Evolutionary conservation across 768 basidiomycete species (phyloP), one percentile per base, ranked within the genome.

Genomic region (Rhodotorula kratochvilovae): DNA sequence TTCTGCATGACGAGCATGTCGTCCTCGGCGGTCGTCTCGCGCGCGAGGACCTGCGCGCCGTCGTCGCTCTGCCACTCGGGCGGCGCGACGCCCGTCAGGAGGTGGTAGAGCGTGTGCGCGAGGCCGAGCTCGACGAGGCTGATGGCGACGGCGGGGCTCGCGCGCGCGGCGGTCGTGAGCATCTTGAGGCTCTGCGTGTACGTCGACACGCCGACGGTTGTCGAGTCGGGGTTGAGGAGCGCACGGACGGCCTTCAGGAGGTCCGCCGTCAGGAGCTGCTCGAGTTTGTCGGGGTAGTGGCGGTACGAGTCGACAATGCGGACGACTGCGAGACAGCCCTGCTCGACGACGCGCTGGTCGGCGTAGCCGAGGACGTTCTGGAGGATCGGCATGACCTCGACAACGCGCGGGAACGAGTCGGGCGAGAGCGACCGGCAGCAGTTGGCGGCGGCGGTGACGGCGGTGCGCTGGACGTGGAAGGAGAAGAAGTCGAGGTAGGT

Each of bases 1-100:
- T 95, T 98, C 81, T 98, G 91, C 88, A 97, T 91, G 36, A 99
- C 92, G 13, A 92, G 89, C 91, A 98, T 93, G 79, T 97, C 94
- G 27, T 91, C 92, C 79, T 89, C 87, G 69, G 88, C 74, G 31
- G 74, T 75, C 48, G 69, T 68, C 55, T 76, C 65, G 35, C 73
- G 68, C n/a, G 61, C 51, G 25, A 76, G 67, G 13, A 67, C 64
- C 53, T 68, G 66, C 42, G 48, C 35, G 39, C 74, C 76, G 35
- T 76, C 74, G 35, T 67, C 73, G 19, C 45, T 54, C 27, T 45
- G 19, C 58, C 63, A 87, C 56, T 85, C 78, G 4, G 92, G 87
- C 13, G 95, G 92, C 4, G 95, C 80, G 33, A 97, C 92, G 29
- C 96, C 96, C 0, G 94, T 97, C 65, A 99, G 83, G 66, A 98